Base-by-base conservation (phyloP, 306 rosid genomes). In the Prunus mongolica region DNA sequence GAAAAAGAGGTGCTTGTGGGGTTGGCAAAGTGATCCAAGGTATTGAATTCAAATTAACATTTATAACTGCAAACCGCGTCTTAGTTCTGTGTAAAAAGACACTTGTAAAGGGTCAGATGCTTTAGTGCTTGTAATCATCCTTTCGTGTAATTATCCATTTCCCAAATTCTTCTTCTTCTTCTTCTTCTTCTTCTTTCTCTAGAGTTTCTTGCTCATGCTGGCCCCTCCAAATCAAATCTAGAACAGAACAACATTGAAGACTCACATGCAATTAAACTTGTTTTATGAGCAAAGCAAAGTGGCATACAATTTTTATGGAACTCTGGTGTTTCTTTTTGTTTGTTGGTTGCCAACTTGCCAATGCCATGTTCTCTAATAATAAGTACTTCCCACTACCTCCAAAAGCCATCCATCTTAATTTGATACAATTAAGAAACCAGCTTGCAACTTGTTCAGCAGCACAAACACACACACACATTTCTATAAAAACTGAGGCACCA, bases 11-110 rank as follows among this genome's bases (percentile, higher is more conserved):
- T 75, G 76, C 50, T 72, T 47, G 81, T 70, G 61, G 82, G 86
- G 80, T 71, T 67, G 55, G 74, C 76, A 69, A 65, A 65, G 88
- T 72, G 85, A 85, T 74, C 73, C 77, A 68, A 47, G 60, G 67
- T 18, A 65, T 64, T 6, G 41, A 55, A 44, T 72, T 63, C 76
- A 22, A 38, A 24, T 19, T 75, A 55, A 12, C 32, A 56, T 28
- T 15, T 6, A 3, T 6, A 6, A 38, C 44, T 34, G 41, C 24
- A 24, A 34, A 34, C 8, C 0, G 2, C 8, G 8, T 34, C 2
- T 38, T 38, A 38, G 0, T 0, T 6, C 8, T 6, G 0, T 38
- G 2, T 0, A 38, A 38, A 38, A 38, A 7, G 44, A 38, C 9
- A 38, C 6, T 34, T 34, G 41, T 34, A 34, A 34, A 34, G 41